These are phyloP conservation scores for Lichtheimia ornata DNA, from an alignment of 371 early-diverging fungal species.

Conservation along the genomic window DNA sequence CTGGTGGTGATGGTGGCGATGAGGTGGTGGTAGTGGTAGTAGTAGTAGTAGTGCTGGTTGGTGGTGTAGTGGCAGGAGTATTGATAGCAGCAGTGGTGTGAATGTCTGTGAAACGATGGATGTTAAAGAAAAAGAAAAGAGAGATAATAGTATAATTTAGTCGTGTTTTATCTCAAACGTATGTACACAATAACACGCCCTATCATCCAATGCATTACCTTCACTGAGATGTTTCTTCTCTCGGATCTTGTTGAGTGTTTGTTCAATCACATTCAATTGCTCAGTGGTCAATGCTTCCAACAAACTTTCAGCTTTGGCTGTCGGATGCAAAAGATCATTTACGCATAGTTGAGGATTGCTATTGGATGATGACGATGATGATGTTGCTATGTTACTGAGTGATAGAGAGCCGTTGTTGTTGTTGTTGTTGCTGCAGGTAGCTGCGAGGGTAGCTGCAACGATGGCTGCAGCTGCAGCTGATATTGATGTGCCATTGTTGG, in stretches of 20 bases:
- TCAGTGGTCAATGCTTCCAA: constrained; percentile 38
- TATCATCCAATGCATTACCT: neutral
- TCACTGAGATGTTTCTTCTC: constrained; percentile 23
- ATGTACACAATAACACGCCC: neutral
- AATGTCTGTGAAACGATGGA: too few species aligned
- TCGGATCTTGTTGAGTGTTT: constrained; percentile 38
- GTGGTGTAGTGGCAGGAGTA: neutral
- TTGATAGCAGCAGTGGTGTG: too few species aligned
- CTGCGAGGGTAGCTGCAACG: constrained; percentile 12
- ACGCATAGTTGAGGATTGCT: constrained; percentile 19
- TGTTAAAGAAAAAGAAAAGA: too few species aligned
- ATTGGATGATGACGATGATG: too few species aligned
- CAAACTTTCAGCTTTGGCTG: constrained; percentile 34
- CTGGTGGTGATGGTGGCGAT: constrained; percentile 2
- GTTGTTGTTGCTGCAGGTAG: constrained; percentile 4
- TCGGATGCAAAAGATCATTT: constrained; percentile 38
- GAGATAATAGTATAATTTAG: too few species aligned
- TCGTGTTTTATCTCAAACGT: too few species aligned
- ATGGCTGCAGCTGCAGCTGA: constrained; percentile 8
- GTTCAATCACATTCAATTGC: constrained; percentile 38
- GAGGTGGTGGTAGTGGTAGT: neutral
- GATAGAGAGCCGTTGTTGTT: neutral
- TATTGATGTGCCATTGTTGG: neutral
- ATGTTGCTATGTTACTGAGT: neutral
- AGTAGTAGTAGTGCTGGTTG: neutral